These are phyloP conservation scores for Diaporthe vaccinii DNA, from an alignment of 2,329 filamentous ascomycete species.

Conservation along the genomic window DNA sequence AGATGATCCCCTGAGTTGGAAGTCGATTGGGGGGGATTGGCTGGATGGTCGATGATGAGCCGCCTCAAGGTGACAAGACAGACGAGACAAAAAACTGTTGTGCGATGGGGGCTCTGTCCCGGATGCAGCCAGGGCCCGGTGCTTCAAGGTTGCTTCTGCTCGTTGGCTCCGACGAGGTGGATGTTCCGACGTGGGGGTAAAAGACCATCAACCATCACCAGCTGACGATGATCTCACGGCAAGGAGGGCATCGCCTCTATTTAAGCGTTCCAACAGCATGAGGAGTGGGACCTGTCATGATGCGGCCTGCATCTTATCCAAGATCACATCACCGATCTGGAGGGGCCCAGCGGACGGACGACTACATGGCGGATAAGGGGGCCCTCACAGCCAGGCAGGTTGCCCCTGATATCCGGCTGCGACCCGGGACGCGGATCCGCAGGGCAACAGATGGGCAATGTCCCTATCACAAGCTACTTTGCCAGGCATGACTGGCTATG, in stretches of 20 bases:
- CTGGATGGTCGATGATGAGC: background rate
- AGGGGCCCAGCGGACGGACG: background rate
- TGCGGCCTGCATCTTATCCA: constrained; percentile 5
- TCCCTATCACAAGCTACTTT: constrained; percentile 16
- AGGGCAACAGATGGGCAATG: background rate
- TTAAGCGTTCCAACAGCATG: constrained; percentile 33
- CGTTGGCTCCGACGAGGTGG: constrained; percentile 17
- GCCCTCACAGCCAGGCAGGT: constrained; percentile 11
- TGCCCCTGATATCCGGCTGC: background rate
- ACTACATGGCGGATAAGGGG: background rate
- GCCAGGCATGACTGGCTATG: background rate
- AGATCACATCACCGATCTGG: constrained; percentile 33
- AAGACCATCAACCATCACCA: constrained; percentile 36
- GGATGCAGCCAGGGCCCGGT: background rate
- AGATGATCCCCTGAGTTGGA: background rate
- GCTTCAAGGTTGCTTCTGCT: background rate
- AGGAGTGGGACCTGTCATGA: constrained; percentile 13
- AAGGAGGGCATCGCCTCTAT: constrained; percentile 37
- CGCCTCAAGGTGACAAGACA: background rate
- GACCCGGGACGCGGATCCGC: constrained; percentile 23
- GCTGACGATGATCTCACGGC: constrained; percentile 27
- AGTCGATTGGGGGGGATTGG: too few relatives aligned
- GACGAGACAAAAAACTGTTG: constrained; percentile 10
- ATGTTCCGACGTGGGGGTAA: constrained; percentile 34
- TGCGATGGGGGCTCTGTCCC: background rate